Conservation (phyloP, 139 green algal species). For the Chlamydomonas eustigma region DNA sequence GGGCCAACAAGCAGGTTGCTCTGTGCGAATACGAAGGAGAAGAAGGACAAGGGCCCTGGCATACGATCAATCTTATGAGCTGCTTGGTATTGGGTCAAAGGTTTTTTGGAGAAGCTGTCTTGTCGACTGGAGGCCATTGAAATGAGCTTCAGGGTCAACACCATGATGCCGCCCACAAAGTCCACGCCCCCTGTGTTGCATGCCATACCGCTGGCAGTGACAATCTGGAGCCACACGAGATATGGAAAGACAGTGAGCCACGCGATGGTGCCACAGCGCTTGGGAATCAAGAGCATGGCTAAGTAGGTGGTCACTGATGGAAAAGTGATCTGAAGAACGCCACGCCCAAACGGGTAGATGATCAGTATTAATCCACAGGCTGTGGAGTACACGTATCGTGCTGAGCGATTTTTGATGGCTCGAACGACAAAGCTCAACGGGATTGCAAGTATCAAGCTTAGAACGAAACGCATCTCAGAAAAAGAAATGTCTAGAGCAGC, state of each 20-base stretch:
- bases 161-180: slow-evolving; percentile 73
- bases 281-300: slow-evolving; percentile 43
- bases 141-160: slow-evolving; percentile 81
- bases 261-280: not conserved
- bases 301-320: slow-evolving; percentile 55
- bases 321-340: slow-evolving; percentile 49
- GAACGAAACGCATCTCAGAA: slow-evolving; percentile 8
- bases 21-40: slow-evolving; percentile 67
- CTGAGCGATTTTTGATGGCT: not conserved
- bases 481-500: not conserved
- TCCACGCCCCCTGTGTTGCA: slow-evolving; percentile 46
- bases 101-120: not conserved
- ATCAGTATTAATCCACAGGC: not conserved
- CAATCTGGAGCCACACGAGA: slow-evolving; percentile 1
- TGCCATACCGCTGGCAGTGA: slow-evolving; percentile 12
- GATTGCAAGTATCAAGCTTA: not conserved
- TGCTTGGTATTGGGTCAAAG: slow-evolving; percentile 28
- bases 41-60: slow-evolving; percentile 62
- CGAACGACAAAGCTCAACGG: not conserved
- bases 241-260: slow-evolving; percentile 2
- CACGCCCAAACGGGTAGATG: slow-evolving; percentile 70
- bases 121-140: slow-evolving; percentile 55
- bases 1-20: slow-evolving; percentile 82
- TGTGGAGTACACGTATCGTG: not conserved
- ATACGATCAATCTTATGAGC: slow-evolving; percentile 15